Conservation (phyloP, 768 basidiomycete genomes). For the Calocybe gangraenosa region DNA sequence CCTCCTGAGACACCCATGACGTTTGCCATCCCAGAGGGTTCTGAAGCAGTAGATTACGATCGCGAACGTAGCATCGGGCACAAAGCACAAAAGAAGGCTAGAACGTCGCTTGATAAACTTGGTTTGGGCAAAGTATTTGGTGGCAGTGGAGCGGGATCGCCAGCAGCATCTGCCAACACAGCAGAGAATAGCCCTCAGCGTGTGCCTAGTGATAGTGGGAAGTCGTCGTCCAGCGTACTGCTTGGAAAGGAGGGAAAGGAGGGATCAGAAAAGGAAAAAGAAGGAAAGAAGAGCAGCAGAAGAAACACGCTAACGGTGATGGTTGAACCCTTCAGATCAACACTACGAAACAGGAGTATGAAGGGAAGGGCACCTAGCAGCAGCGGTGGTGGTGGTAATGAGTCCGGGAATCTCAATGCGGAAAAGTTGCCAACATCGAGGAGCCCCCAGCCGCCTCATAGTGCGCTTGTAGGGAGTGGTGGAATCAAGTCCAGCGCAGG, state of each 20-base stretch:
- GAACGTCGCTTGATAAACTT: slow-evolving; percentile 73
- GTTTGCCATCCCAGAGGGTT: slow-evolving; percentile 10
- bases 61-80: slow-evolving; percentile 35
- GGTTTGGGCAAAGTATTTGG: slow-evolving; percentile 73
- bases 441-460: slow-evolving; percentile 8
- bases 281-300: slow-evolving; percentile 52
- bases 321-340: slow-evolving; percentile 70
- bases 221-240: slow-evolving; percentile 20
- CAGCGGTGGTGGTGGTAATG: slow-evolving; percentile 15
- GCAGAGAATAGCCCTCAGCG: slow-evolving; percentile 18
- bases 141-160: slow-evolving; percentile 22
- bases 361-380: slow-evolving; percentile 30
- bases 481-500: slow-evolving; percentile 11
- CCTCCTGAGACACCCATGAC: slow-evolving; percentile 33
- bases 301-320: slow-evolving; percentile 86
- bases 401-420: not conserved
- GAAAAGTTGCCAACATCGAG: slow-evolving; percentile 2
- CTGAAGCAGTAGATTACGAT: slow-evolving; percentile 7
- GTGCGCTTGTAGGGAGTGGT: slow-evolving; percentile 8
- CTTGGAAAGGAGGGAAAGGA: slow-evolving; percentile 20
- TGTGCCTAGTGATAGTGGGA: slow-evolving; percentile 35
- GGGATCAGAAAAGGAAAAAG: slow-evolving; percentile 16
- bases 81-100: slow-evolving; percentile 49
- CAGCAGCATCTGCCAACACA: slow-evolving; percentile 2
- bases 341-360: slow-evolving; percentile 37